Conservation (phyloP, 1,139 yeast species). For the Kodamaea sp. region DNA sequence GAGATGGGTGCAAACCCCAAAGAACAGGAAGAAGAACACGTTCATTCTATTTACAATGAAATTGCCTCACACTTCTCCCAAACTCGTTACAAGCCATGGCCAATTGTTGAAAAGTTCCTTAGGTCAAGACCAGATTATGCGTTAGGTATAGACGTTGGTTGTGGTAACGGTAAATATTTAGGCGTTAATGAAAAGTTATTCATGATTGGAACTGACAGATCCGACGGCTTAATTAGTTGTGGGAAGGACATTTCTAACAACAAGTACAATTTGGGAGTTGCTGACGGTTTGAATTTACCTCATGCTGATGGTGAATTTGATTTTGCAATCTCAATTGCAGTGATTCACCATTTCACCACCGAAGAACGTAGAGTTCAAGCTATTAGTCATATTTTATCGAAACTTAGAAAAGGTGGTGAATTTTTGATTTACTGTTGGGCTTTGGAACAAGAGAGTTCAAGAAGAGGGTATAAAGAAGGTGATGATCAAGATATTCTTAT, state of each 20-base stretch:
- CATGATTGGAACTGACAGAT: slow-evolving; percentile 80
- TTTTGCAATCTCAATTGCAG: slow-evolving; percentile 94
- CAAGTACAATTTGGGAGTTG: slow-evolving; percentile 47
- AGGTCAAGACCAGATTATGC: slow-evolving; percentile 29
- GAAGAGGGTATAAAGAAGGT: slow-evolving; percentile 85
- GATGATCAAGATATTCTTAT: slow-evolving; percentile 92
- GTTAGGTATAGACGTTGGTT: slow-evolving; percentile 73
- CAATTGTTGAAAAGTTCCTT: slow-evolving; percentile 77
- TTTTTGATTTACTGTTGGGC: slow-evolving; percentile 95
- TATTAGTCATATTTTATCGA: slow-evolving; percentile 59
- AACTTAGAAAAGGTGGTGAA: slow-evolving; percentile 57
- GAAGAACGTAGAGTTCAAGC: slow-evolving; percentile 74
- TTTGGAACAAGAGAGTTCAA: slow-evolving; percentile 78
- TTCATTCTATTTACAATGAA: slow-evolving; percentile 85
- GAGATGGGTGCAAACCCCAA: slow-evolving; percentile 40
- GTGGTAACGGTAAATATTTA: slow-evolving; percentile 94
- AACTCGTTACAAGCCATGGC: slow-evolving; percentile 97
- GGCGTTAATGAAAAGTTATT: slow-evolving; percentile 63
- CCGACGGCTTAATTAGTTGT: slow-evolving; percentile 71
- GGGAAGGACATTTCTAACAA: slow-evolving; percentile 50
- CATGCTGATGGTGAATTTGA: slow-evolving; percentile 62
- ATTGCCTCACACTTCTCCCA: slow-evolving; percentile 91
- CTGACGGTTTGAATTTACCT: slow-evolving; percentile 76
- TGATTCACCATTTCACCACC: slow-evolving; percentile 92
- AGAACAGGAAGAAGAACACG: slow-evolving; percentile 69